These are phyloP conservation scores for Penicillium cosmopolitanum DNA, from an alignment of 495 filamentous ascomycete genomes.

Conservation along the genomic window DNA sequence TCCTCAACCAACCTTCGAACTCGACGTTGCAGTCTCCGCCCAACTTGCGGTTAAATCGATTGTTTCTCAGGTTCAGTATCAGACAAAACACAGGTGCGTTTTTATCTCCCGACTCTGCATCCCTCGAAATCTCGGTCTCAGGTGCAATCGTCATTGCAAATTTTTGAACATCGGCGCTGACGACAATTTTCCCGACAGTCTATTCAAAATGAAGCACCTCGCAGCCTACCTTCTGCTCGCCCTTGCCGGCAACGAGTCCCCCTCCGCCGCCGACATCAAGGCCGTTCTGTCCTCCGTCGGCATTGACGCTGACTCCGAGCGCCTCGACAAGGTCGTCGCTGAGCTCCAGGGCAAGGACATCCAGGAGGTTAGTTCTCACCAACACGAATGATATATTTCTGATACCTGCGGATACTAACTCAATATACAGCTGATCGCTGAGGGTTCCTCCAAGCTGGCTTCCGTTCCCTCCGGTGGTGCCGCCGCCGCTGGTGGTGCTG, in stretches of 20 bases:
- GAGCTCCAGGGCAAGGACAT: constrained; percentile 99
- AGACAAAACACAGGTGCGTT: constrained; percentile 33
- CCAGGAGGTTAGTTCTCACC: constrained; percentile 70
- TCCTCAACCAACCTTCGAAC: constrained; percentile 52
- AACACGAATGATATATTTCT: background rate
- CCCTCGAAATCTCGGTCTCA: background rate
- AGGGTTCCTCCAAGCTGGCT: constrained; percentile 91
- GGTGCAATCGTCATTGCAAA: constrained; percentile 7
- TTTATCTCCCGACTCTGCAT: background rate
- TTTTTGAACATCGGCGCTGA: constrained; percentile 20
- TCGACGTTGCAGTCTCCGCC: constrained; percentile 87
- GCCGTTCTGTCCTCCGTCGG: constrained; percentile 90
- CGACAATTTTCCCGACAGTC: constrained; percentile 26
- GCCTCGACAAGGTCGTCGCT: constrained; percentile 78
- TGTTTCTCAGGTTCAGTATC: constrained; percentile 79
- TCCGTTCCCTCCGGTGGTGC: constrained; percentile 94
- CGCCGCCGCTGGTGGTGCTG: constrained; percentile 58
- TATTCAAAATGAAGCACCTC: constrained; percentile 97
- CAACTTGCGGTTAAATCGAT: constrained; percentile 90
- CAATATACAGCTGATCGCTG: constrained; percentile 75
- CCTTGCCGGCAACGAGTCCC: constrained; percentile 90
- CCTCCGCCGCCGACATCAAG: constrained; percentile 88
- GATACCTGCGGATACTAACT: constrained; percentile 24
- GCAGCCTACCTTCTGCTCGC: constrained; percentile 97
- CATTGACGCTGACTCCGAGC: constrained; percentile 90